phyloP scores from a whole-genome alignment of 768 basidiomycete genomes.

The Cystoderma amianthinum region DNA sequence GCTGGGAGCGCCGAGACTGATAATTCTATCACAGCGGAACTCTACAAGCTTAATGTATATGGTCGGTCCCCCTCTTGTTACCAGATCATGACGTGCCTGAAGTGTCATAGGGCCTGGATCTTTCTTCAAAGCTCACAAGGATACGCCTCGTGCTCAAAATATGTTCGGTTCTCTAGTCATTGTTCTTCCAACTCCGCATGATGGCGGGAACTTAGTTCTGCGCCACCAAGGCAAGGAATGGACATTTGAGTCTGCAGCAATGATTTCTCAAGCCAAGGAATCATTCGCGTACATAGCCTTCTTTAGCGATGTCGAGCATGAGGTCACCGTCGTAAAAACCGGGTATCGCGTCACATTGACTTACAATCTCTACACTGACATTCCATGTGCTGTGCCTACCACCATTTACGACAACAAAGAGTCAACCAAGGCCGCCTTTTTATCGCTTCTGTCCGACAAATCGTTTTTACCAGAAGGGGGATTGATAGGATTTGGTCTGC shows the following conservation, averaged over 20 bases:
- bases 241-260: slow-evolving; percentile 23
- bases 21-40: too few species aligned
- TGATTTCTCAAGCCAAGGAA: slow-evolving; percentile 1
- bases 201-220: slow-evolving; percentile 28
- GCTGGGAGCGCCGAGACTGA: too few species aligned
- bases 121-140: slow-evolving; percentile 40
- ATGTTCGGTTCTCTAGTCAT: slow-evolving; percentile 45
- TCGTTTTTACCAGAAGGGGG: background rate
- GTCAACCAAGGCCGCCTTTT: background rate
- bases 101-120: slow-evolving; percentile 27
- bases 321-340: slow-evolving; percentile 30
- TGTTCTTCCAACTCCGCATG: slow-evolving; percentile 29
- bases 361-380: slow-evolving; percentile 27
- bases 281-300: slow-evolving; percentile 28
- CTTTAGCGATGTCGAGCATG: slow-evolving; percentile 37
- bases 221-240: slow-evolving; percentile 17
- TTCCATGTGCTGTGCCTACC: background rate
- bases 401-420: background rate
- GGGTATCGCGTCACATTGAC: slow-evolving; percentile 39
- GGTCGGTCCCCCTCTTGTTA: too few species aligned
- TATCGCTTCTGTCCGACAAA: background rate
- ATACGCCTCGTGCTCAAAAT: slow-evolving; percentile 30
- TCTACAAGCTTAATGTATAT: too few species aligned
- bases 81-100: too few species aligned
- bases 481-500: background rate